Percentiles rank a stretch among this genome's conserved stretches.
phyloP scores from a whole-genome alignment of 2,329 filamentous ascomycete genomes.

The Didymella exigua region DNA sequence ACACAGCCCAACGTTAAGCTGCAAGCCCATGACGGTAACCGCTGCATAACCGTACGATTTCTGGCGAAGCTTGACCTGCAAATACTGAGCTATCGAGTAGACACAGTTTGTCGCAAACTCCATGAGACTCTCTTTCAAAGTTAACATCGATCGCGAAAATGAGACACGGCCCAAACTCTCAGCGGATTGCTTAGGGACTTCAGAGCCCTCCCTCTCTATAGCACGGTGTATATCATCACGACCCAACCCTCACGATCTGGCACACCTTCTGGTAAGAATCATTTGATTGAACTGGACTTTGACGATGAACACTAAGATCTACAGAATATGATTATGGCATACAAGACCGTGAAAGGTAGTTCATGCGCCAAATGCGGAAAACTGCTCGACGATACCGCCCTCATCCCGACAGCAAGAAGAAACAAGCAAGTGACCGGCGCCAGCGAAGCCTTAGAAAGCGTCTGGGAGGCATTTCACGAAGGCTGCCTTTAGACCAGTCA shows the following conservation, averaged over 20 bases:
- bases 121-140: constrained; percentile 33
- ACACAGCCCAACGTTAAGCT: constrained; percentile 37
- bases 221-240: constrained; percentile 44
- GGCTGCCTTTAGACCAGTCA: constrained; percentile 35
- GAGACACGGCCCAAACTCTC: constrained; percentile 34
- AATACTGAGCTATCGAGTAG: constrained; percentile 22
- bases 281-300: background rate
- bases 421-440: constrained; percentile 27
- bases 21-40: constrained; percentile 32
- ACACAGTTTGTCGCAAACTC: constrained; percentile 34
- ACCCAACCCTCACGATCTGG: constrained; percentile 39
- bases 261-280: constrained; percentile 41
- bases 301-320: constrained; percentile 16
- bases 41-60: constrained; percentile 32
- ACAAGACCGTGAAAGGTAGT: constrained; percentile 39
- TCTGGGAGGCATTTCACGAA: constrained; percentile 49
- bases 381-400: constrained; percentile 32
- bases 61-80: too few species aligned
- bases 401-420: constrained; percentile 42
- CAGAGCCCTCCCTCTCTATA: constrained; percentile 36
- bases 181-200: constrained; percentile 40
- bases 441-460: constrained; percentile 25
- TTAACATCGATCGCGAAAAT: constrained; percentile 35
- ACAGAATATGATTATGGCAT: constrained; percentile 50
- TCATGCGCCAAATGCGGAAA: constrained; percentile 43